Evolutionary conservation across 192 early-diverging fungal genomes (phyloP).

Genomic region (Coemansia sp.): DNA sequence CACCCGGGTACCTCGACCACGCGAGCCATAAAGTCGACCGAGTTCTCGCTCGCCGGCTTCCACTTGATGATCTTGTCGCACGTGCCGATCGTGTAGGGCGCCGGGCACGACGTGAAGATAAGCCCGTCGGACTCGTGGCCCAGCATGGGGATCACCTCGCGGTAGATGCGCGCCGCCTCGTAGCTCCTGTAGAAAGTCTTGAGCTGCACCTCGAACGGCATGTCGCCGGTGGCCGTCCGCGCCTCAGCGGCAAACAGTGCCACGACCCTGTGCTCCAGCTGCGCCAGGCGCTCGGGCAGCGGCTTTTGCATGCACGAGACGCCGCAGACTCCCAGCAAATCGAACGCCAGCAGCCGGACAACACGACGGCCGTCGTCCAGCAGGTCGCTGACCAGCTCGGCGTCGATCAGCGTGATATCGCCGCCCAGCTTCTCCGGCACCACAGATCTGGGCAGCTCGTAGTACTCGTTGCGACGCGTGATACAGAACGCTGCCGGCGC

Average conservation of each 20-base stretch:
- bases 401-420: slow-evolving; percentile 89
- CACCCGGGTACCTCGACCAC: slow-evolving; percentile 15
- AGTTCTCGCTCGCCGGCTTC: slow-evolving; percentile 83
- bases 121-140: slow-evolving; percentile 73
- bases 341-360: slow-evolving; percentile 63
- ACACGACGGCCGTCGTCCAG: slow-evolving; percentile 59
- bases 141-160: slow-evolving; percentile 59
- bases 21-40: slow-evolving; percentile 69
- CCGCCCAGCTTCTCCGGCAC: no score
- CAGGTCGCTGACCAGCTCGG: slow-evolving; percentile 82
- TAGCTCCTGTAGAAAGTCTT: slow-evolving; percentile 73
- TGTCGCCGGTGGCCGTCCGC: background rate
- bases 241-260: slow-evolving; percentile 51
- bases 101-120: slow-evolving; percentile 67
- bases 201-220: slow-evolving; percentile 51
- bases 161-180: slow-evolving; percentile 58
- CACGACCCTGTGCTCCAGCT: slow-evolving; percentile 64
- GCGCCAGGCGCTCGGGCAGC: slow-evolving; percentile 69
- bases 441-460: slow-evolving; percentile 54
- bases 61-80: slow-evolving; percentile 73
- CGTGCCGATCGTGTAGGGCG: slow-evolving; percentile 68
- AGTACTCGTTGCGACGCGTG: slow-evolving; percentile 83
- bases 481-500: slow-evolving; percentile 14
- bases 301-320: slow-evolving; percentile 58
- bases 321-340: slow-evolving; percentile 65